Percentiles rank a stretch among this genome's conserved stretches.
These are phyloP conservation scores for Saccharomyces paradoxus DNA, from an alignment of 805 yeast species.

Conservation along the genomic window DNA sequence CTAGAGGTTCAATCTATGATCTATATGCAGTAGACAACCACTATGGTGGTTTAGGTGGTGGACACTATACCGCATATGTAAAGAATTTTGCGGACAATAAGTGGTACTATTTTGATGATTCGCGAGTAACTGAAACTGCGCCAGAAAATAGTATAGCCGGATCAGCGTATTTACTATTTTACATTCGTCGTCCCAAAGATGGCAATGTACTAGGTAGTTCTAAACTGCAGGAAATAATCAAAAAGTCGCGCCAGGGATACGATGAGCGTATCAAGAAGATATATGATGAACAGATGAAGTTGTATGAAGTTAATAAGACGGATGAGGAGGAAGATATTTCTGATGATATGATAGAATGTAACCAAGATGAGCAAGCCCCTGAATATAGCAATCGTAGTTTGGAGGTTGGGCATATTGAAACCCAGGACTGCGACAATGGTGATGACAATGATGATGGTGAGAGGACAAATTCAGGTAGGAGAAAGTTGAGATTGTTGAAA, in stretches of 20 bases:
- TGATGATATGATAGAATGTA: conserved; percentile 5
- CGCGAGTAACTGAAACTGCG: conserved; percentile 54
- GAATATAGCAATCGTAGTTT: conserved; percentile 17
- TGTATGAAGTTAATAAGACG: conserved; percentile 23
- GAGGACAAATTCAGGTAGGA: conserved; percentile 16
- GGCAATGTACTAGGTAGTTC: conserved; percentile 40
- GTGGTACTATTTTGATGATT: conserved; percentile 91
- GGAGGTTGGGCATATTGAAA: conserved; percentile 18
- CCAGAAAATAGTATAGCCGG: conserved; percentile 58
- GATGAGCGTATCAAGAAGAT: conserved; percentile 19
- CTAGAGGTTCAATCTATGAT: conserved; percentile 52
- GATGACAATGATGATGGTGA: conserved; percentile 5
- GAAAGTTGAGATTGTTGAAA: conserved; percentile 24
- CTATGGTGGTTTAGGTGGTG: conserved; percentile 93
- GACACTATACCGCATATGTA: conserved; percentile 89
- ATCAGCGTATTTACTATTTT: conserved; percentile 83
- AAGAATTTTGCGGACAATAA: conserved; percentile 64
- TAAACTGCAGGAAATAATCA: conserved; percentile 34
- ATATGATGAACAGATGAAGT: conserved; percentile 15
- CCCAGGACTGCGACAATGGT: not conserved
- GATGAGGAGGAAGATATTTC: conserved; percentile 19
- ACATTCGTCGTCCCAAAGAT: conserved; percentile 43
- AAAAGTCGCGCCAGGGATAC: conserved; percentile 34
- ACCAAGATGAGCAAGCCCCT: not conserved
- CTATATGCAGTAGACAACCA: conserved; percentile 91